Percentiles rank a stretch among this genome's conserved stretches.
Conservation (phyloP, 331 rosid species). For the Quercus phellos region DNA sequence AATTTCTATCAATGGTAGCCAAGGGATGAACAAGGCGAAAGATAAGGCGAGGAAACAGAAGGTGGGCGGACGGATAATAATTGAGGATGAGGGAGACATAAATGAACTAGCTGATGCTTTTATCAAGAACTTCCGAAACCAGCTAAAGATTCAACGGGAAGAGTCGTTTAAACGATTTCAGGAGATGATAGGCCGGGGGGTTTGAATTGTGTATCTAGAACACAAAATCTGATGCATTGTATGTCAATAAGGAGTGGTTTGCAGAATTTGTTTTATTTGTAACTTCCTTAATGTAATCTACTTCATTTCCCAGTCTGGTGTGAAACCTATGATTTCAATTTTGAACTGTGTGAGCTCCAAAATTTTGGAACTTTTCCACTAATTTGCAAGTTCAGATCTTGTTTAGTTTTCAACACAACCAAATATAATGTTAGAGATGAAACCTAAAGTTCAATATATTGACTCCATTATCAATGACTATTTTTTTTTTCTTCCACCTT, state of each 20-base stretch:
- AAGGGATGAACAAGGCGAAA: constrained; percentile 12
- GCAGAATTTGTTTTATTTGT: neutral
- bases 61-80: neutral
- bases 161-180: constrained; percentile 42
- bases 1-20: constrained; percentile 9
- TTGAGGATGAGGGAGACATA: constrained; percentile 29
- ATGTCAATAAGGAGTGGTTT: neutral
- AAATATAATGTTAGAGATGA: no score
- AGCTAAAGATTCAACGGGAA: constrained; percentile 49
- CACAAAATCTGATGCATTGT: neutral
- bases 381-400: no score
- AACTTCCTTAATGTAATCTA: no score
- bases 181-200: constrained; percentile 30
- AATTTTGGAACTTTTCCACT: no score
- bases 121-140: constrained; percentile 53
- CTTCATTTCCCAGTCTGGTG: no score
- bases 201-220: constrained; percentile 19
- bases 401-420: no score
- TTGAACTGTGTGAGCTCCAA: no score
- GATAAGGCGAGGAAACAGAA: constrained; percentile 15
- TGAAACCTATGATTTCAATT: no score
- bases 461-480: no score
- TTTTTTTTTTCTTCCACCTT: no score
- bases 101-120: constrained; percentile 57
- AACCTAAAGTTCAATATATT: no score